These are phyloP conservation scores for Melastoma malabathricum DNA, from an alignment of 345 rosid genomes.

Conservation along the genomic window DNA sequence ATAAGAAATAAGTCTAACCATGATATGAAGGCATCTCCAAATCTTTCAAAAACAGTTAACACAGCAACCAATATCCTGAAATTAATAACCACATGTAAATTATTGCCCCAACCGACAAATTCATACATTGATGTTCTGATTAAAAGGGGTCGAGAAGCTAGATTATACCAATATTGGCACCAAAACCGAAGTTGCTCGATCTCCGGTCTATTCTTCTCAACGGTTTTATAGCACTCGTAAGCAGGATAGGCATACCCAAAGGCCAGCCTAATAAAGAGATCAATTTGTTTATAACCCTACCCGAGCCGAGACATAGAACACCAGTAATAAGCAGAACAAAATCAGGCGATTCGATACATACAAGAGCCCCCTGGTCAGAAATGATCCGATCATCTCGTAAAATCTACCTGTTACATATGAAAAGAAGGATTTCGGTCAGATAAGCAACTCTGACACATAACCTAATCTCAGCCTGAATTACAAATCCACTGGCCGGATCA, in stretches of 20 bases:
- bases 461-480: too few relatives aligned
- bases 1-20: too few relatives aligned
- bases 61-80: slow-evolving; percentile 58
- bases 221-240: slow-evolving; percentile 50
- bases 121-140: not conserved
- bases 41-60: slow-evolving; percentile 48
- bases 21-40: slow-evolving; percentile 28
- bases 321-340: not conserved
- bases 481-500: too few relatives aligned
- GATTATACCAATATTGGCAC: slow-evolving; percentile 50
- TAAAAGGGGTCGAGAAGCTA: not conserved
- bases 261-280: slow-evolving; percentile 23
- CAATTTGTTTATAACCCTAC: too few relatives aligned
- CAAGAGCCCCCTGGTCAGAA: slow-evolving; percentile 46
- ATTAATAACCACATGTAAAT: not conserved
- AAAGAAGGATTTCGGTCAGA: not conserved
- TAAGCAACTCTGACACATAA: too few relatives aligned
- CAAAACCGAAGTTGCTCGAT: slow-evolving; percentile 51
- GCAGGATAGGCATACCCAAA: slow-evolving; percentile 59
- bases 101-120: not conserved
- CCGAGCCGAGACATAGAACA: too few relatives aligned
- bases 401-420: slow-evolving; percentile 3
- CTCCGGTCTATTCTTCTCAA: slow-evolving; percentile 44
- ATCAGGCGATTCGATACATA: slow-evolving; percentile 10
- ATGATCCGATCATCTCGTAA: slow-evolving; percentile 37